Base-by-base conservation (phyloP, 352 stramenopile species). In the Pythium aquatile region DNA sequence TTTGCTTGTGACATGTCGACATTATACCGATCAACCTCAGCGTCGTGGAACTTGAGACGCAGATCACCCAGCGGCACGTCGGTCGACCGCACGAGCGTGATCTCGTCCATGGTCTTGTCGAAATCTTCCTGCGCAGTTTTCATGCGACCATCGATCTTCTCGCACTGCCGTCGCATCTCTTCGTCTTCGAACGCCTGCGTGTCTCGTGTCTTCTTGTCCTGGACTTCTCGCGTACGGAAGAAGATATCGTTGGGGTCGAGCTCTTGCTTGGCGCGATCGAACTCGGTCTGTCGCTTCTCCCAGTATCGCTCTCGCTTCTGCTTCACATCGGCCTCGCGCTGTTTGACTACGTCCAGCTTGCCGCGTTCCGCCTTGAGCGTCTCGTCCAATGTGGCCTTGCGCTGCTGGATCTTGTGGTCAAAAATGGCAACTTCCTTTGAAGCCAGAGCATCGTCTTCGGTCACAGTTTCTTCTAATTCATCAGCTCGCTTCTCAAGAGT, bases 191-290 rank as follows among this genome's bases (percentile, higher is more conserved):
- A 70, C 0, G 54, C 62, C 46, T 92, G 75, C 49, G 88, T 77
- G 0, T 82, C 81, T 3, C 58, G 76, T 1, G 77, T 79, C 33
- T 81, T 82, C 44, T 79, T 80, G 58, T 90, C 82, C 30, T 89
- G 77, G 0, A 75, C 71, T 9, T 91, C 83, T 3, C 83, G 72
- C 7, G 77, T 91, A 1, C 73, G 73, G 35, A 94, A 94, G 66
- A 87, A 94, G n/a, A 89, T 74, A 30, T 90, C 83, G 32, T 75
- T 90, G 10, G 85, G 84, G 53, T 94, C 83, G 2, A 94, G 61
- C 30, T 94, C 83, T 33, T 85, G 82, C 53, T 86, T 83, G 2
- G 83, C 83, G 1, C 83, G 77, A 8, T 91, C 80, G 8, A 91
- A 63, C 5, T 94, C 85, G 3, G 69, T 72, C 16, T 83, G 48